A percentile compares a stretch with the other conserved stretches of the same genome.
These are phyloP conservation scores for Globisporangium perplexum DNA, from an alignment of 352 stramenopile species.

Conservation along the genomic window DNA sequence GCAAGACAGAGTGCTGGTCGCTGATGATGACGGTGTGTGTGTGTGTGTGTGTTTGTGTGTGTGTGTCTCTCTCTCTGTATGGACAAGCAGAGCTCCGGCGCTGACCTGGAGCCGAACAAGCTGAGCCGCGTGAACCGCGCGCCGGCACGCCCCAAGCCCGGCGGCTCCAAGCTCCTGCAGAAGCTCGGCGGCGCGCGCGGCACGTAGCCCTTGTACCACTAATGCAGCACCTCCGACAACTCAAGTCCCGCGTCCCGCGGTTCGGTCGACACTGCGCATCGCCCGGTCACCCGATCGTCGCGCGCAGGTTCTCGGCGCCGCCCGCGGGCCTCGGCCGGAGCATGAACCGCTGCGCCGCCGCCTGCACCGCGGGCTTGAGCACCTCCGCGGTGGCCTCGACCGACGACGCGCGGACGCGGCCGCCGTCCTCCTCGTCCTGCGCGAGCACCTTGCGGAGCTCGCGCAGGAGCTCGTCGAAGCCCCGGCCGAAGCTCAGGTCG, in stretches of 20 bases:
- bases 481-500: slow-evolving; percentile 60
- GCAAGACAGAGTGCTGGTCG: not conserved
- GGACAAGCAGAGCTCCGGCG: slow-evolving; percentile 28
- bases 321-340: slow-evolving; percentile 9
- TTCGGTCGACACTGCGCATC: too few relatives aligned
- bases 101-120: slow-evolving; percentile 57
- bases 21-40: not conserved
- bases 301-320: not conserved
- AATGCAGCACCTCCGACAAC: not conserved
- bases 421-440: slow-evolving; percentile 12
- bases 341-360: slow-evolving; percentile 31
- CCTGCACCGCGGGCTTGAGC: slow-evolving; percentile 27
- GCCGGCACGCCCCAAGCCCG: slow-evolving; percentile 30
- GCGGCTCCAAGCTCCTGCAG: slow-evolving; percentile 63
- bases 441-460: slow-evolving; percentile 24
- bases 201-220: slow-evolving; percentile 7
- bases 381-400: slow-evolving; percentile 19
- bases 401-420: not conserved
- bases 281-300: slow-evolving; percentile 8
- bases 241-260: too few relatives aligned
- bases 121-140: slow-evolving; percentile 31
- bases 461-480: slow-evolving; percentile 45
- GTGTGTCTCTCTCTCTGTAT: not conserved
- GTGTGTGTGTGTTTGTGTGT: slow-evolving; percentile 3
- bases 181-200: slow-evolving; percentile 43